These are phyloP conservation scores for Amylostereum chailletii DNA, from an alignment of 1,284 basidiomycete genomes.

Conservation along the genomic window DNA sequence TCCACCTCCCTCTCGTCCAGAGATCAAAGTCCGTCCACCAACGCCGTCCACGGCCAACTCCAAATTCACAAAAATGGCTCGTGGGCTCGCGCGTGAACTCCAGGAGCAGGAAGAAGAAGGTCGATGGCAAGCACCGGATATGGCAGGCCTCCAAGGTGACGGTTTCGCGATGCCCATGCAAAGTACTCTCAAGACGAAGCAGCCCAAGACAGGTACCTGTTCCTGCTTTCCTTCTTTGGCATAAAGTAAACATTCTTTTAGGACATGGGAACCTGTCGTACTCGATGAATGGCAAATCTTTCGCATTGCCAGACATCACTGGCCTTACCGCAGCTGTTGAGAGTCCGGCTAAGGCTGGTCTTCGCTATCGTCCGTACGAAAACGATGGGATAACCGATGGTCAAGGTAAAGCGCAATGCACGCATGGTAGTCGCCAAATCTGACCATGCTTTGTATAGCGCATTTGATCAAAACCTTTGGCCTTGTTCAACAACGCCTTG, in stretches of 20 bases:
- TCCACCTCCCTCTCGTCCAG: conserved; percentile 25
- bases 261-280: too few species aligned
- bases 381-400: conserved; percentile 36
- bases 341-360: conserved; percentile 50
- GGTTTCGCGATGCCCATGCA: conserved; percentile 6
- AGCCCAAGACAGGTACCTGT: background rate
- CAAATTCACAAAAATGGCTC: conserved; percentile 50
- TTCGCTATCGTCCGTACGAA: conserved; percentile 42
- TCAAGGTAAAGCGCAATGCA: conserved; percentile 48
- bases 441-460: conserved; percentile 25
- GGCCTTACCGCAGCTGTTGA: conserved; percentile 68
- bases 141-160: background rate
- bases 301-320: conserved; percentile 71
- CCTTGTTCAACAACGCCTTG: conserved; percentile 55
- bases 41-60: conserved; percentile 44
- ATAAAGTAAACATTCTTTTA: too few species aligned
- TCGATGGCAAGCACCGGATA: conserved; percentile 8
- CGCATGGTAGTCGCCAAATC: background rate
- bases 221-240: background rate
- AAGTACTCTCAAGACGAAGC: conserved; percentile 11
- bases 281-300: conserved; percentile 3
- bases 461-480: conserved; percentile 54
- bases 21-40: conserved; percentile 45
- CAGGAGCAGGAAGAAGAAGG: conserved; percentile 27
- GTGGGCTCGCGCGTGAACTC: conserved; percentile 45